Percentiles rank a stretch among this genome's conserved stretches.
Conservation (phyloP, 257 asterid genomes). For the Scutellaria barbata region DNA sequence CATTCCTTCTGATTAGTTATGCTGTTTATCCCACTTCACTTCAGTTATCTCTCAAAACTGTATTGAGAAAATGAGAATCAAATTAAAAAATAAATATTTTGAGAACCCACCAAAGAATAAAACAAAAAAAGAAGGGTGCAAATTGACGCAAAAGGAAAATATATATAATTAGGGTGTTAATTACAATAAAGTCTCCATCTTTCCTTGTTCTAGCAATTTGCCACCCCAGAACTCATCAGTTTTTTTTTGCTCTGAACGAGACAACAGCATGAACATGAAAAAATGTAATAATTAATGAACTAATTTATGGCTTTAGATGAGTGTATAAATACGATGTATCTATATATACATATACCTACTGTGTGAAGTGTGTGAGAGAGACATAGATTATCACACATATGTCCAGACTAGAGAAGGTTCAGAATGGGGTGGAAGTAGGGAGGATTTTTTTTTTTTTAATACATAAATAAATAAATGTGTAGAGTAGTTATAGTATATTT, state of each 20-base stretch:
- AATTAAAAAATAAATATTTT: background rate
- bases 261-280: conserved; percentile 32
- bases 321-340: conserved; percentile 3
- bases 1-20: conserved; percentile 24
- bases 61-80: conserved; percentile 14
- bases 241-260: conserved; percentile 29
- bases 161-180: conserved; percentile 14
- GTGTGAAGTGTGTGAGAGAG: conserved; percentile 30
- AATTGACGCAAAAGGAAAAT: background rate
- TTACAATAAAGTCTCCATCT: conserved; percentile 33
- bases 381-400: conserved; percentile 3
- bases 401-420: conserved; percentile 40
- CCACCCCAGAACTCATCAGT: conserved; percentile 43
- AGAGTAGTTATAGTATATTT: conserved; percentile 10
- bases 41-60: background rate
- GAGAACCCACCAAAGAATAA: conserved; percentile 23
- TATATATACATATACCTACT: background rate
- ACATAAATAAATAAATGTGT: background rate
- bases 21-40: background rate
- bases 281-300: conserved; percentile 27
- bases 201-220: conserved; percentile 35
- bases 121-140: background rate
- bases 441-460: background rate
- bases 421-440: conserved; percentile 38
- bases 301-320: conserved; percentile 17